These are phyloP conservation scores for Ogataea ganodermae DNA, from an alignment of 805 yeast genomes.

Conservation along the genomic window DNA sequence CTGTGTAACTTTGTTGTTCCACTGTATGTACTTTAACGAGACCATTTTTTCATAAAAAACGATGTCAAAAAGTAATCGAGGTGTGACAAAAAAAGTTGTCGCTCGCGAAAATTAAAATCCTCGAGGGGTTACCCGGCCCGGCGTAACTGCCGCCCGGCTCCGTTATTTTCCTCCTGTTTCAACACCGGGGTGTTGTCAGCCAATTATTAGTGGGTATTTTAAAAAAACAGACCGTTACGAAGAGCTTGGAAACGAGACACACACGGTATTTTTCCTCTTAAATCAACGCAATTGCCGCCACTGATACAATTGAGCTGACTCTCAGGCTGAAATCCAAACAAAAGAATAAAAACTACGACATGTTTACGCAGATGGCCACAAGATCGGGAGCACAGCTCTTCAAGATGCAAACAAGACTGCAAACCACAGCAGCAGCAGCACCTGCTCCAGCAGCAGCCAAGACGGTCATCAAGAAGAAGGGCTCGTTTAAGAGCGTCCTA, in stretches of 20 bases:
- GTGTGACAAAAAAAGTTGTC: too few species aligned
- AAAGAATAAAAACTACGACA: not conserved
- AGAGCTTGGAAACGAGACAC: not conserved
- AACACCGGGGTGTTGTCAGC: not conserved
- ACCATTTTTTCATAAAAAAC: not conserved
- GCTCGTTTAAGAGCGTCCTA: slow-evolving; percentile 46
- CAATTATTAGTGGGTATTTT: slow-evolving; percentile 6
- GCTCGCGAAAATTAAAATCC: not conserved
- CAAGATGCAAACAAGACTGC: slow-evolving; percentile 23
- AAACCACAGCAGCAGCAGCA: slow-evolving; percentile 19
- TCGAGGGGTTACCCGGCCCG: slow-evolving; percentile 9
- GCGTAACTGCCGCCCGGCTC: slow-evolving; percentile 6
- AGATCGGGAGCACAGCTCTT: slow-evolving; percentile 7
- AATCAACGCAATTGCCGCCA: not conserved
- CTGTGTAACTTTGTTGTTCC: slow-evolving; percentile 2
- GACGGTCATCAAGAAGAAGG: slow-evolving; percentile 19
- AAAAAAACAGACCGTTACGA: slow-evolving; percentile 1
- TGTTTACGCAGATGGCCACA: slow-evolving; percentile 5
- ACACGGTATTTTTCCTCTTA: not conserved
- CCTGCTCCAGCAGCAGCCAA: slow-evolving; percentile 9
- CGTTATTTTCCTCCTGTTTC: slow-evolving; percentile 7
- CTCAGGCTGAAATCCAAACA: not conserved
- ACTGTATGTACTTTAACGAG: slow-evolving; percentile 2
- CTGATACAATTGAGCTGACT: slow-evolving; percentile 1
- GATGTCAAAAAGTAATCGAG: not conserved